Base-by-base conservation (phyloP, 192 early-diverging fungal genomes). In the Phlyctochytrium planicorne region DNA sequence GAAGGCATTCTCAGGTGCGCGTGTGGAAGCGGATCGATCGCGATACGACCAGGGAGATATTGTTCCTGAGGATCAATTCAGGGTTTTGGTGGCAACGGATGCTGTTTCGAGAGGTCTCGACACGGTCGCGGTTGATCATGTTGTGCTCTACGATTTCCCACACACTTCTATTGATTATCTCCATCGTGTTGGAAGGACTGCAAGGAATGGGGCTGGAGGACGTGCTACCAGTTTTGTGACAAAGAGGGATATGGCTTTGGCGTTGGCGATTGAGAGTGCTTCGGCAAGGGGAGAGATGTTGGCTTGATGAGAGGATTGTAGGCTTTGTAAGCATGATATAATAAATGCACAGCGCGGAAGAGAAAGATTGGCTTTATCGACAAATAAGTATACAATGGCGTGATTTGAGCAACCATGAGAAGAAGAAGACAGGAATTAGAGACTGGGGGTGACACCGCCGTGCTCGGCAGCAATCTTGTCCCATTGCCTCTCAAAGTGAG, bases 61-160 rank as follows among this genome's bases (percentile, higher is more conserved):
- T 4, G 55, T 57, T 4, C 3, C 30, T 55, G 29, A 32, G 33
- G 62, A 71, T 16, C n/a, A 34, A 6, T 16, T 71, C 2, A 53
- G 34, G 66, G 82, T 97, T 20, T 64, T 93, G 64, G 90, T 95
- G 34, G 91, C 91, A 61, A 98, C 95, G 0, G 95, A 98, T 70
- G 84, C 95, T 65, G 93, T 90, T 1, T 93, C 91, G 2, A 82
- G 95, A 32, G 95, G 95, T 0, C 75, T 98, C 31, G 95, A 98
- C 63, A 94, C 93, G 23, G 89, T 87, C 29, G 86, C 87, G 57
- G 93, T 94, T 2, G 82, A 89, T 30, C 95, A 95, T 75, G 93
- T 98, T 12, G 78, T 98, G 2, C 66, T 94, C 52, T 95, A 91
- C 66, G 94, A 98, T 53, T 95, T 98, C 71, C 95, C 95, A 0